Percentiles rank a stretch among this genome's conserved stretches.
These are phyloP conservation scores for Stemphylium lycopersici DNA, from an alignment of 2,329 filamentous ascomycete species.

Conservation along the genomic window DNA sequence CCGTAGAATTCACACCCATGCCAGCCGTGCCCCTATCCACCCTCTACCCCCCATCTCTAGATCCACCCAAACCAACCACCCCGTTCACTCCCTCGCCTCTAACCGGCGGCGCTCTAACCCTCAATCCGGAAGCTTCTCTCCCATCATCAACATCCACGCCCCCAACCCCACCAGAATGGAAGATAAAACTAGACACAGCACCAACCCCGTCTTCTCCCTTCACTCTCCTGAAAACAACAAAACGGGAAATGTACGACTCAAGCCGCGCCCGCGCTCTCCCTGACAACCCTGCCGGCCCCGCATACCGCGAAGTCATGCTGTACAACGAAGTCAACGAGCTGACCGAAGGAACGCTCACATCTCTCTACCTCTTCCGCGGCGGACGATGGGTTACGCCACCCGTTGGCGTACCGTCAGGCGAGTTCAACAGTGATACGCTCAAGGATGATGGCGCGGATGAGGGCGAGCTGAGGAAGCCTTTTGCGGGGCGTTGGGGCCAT, in stretches of 20 bases:
- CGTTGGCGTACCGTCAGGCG: constrained; percentile 42
- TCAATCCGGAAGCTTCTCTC: constrained; percentile 34
- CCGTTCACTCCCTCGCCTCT: constrained; percentile 42
- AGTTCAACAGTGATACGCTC: constrained; percentile 29
- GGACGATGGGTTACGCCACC: constrained; percentile 82
- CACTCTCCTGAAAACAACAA: constrained; percentile 86
- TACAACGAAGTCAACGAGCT: constrained; percentile 69
- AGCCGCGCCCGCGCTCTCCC: constrained; percentile 70
- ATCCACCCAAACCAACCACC: constrained; percentile 50
- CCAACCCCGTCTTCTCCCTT: constrained; percentile 64
- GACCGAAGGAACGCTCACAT: constrained; percentile 87
- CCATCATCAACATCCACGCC: constrained; percentile 27
- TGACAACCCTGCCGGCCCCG: constrained; percentile 26
- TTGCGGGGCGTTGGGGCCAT: constrained; percentile 49
- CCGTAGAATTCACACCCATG: constrained; percentile 48
- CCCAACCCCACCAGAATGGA: constrained; percentile 48
- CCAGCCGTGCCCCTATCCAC: constrained; percentile 56
- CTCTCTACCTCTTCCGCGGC: constrained; percentile 77
- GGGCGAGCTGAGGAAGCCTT: constrained; percentile 44
- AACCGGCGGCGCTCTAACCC: constrained; percentile 44
- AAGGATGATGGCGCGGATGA: constrained; percentile 34
- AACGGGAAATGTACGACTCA: constrained; percentile 71
- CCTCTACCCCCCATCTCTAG: constrained; percentile 64
- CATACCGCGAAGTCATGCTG: constrained; percentile 73
- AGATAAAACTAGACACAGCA: constrained; percentile 60